Evolutionary conservation across 495 filamentous ascomycete genomes (phyloP).

Genomic region (Penicillium paxilli): DNA sequence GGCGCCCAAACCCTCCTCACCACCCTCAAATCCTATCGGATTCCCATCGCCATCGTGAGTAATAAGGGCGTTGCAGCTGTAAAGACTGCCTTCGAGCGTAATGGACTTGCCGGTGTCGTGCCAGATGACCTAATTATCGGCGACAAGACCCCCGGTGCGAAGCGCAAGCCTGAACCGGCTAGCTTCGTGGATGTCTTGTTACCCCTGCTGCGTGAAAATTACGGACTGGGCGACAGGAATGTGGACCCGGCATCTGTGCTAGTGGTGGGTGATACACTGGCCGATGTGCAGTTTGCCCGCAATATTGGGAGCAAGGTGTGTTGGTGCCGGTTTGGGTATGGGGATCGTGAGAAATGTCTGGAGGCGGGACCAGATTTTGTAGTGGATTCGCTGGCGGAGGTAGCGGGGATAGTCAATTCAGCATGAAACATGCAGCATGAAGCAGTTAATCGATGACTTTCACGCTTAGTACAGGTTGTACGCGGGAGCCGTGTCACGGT

Average conservation of each 20-base stretch:
- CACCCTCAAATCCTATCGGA: constrained; percentile 5
- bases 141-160: constrained; percentile 18
- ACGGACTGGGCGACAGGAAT: background rate
- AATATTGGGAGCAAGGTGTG: constrained; percentile 18
- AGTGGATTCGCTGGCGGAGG: constrained; percentile 17
- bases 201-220: constrained; percentile 12
- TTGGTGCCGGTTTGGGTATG: constrained; percentile 29
- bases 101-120: constrained; percentile 13
- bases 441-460: too few species aligned
- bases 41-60: constrained; percentile 26
- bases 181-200: constrained; percentile 24
- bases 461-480: too few species aligned
- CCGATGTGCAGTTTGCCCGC: constrained; percentile 22
- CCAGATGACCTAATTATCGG: constrained; percentile 26
- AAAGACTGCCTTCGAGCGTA: constrained; percentile 17
- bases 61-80: constrained; percentile 30
- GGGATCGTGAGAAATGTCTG: constrained; percentile 11
- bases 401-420: constrained; percentile 10
- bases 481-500: too few species aligned
- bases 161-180: constrained; percentile 27
- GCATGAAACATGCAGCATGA: too few species aligned
- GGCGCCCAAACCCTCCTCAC: constrained; percentile 20
- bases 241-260: constrained; percentile 11
- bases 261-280: constrained; percentile 25
- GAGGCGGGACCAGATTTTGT: constrained; percentile 14